Evolutionary conservation across 148 eudicot species (phyloP).

Genomic region (Persicaria tinctoria): DNA sequence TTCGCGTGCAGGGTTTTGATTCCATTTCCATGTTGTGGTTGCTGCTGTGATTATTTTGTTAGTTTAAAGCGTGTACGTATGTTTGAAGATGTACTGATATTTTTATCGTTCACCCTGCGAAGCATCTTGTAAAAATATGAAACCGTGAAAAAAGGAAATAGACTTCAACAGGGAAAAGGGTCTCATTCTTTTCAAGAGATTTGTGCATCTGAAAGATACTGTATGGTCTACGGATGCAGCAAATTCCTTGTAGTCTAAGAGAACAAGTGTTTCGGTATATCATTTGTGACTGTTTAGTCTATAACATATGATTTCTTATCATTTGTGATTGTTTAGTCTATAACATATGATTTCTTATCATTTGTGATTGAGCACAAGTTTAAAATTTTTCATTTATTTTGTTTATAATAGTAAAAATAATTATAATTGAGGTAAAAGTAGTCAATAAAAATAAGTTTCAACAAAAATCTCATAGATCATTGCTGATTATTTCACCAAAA

Average conservation of each 20-base stretch:
- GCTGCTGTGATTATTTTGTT: constrained; percentile 9
- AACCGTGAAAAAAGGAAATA: neutral
- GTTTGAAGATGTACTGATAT: constrained; percentile 11
- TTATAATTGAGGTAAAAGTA: too few species aligned
- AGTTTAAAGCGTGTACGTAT: constrained; percentile 13
- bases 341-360: neutral
- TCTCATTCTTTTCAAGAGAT: neutral
- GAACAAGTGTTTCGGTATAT: constrained; percentile 7
- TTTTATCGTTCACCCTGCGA: neutral
- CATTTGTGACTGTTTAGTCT: neutral
- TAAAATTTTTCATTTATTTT: too few species aligned
- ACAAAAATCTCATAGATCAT: too few species aligned
- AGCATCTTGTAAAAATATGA: constrained; percentile 11
- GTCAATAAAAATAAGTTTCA: too few species aligned
- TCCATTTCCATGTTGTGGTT: constrained; percentile 23
- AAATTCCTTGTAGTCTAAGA: constrained; percentile 8
- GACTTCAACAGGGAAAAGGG: constrained; percentile 1
- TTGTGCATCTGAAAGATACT: neutral
- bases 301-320: neutral
- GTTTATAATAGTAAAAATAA: too few species aligned
- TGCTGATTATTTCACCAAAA: too few species aligned
- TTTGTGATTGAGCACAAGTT: too few species aligned
- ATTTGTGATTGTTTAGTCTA: neutral
- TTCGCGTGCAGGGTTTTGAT: constrained; percentile 16
- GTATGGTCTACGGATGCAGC: neutral